These are phyloP conservation scores for Candida pseudoglaebosa DNA, from an alignment of 805 yeast genomes.

Conservation along the genomic window DNA sequence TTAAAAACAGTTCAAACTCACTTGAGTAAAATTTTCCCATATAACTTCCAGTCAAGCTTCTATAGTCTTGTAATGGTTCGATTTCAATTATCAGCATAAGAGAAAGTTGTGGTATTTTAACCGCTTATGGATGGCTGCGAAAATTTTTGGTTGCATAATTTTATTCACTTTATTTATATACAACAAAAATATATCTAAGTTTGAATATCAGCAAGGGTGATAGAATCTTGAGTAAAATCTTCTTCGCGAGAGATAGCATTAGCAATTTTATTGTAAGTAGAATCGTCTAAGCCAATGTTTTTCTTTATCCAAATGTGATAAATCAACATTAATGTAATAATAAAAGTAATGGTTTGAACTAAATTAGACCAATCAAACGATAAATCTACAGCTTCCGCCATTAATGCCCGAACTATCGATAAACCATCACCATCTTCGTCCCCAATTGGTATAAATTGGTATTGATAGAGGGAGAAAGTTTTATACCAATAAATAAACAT, in stretches of 20 bases:
- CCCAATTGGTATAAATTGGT: not conserved
- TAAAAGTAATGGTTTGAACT: conserved; percentile 8
- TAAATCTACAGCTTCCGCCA: not conserved
- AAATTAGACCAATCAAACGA: conserved; percentile 1
- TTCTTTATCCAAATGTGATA: conserved; percentile 29
- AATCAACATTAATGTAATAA: conserved; percentile 13
- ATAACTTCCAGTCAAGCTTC: conserved; percentile 24
- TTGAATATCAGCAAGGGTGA: not conserved
- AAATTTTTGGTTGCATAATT: not conserved
- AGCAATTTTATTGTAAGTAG: not conserved
- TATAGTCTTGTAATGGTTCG: conserved; percentile 18
- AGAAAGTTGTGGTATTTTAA: not conserved
- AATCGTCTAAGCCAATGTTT: conserved; percentile 20
- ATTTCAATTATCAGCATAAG: conserved; percentile 18
- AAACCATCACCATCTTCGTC: conserved; percentile 3
- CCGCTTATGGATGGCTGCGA: not conserved
- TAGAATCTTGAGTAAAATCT: not conserved
- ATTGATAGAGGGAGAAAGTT: not conserved
- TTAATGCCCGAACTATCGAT: not conserved
- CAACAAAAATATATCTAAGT: not conserved
- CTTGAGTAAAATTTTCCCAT: conserved; percentile 26
- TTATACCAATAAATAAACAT: conserved; percentile 1
- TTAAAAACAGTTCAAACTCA: conserved; percentile 37
- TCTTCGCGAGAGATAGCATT: conserved; percentile 1
- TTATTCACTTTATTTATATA: not conserved